Conservation (phyloP, 257 asterid species). For the Paraleonurus japonicus region DNA sequence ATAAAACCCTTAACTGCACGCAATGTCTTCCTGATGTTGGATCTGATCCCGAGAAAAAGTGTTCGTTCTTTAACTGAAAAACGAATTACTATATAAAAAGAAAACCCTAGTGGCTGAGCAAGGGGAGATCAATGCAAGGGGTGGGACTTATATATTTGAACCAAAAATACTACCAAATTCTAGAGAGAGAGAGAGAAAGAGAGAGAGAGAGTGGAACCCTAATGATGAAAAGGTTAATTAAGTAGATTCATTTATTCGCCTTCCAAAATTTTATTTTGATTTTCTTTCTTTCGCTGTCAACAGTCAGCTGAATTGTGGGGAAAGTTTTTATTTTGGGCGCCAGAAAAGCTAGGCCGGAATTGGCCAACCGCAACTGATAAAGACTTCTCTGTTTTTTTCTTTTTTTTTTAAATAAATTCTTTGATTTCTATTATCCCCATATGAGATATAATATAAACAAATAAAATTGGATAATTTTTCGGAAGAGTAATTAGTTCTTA, state of each 20-base stretch:
- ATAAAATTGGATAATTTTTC: no score
- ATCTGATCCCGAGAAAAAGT: slow-evolving; percentile 40
- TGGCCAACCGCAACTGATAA: slow-evolving; percentile 63
- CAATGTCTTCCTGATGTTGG: slow-evolving; percentile 35
- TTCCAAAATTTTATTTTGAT: slow-evolving; percentile 23
- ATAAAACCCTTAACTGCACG: slow-evolving; percentile 38
- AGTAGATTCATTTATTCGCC: no score
- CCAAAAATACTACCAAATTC: not conserved
- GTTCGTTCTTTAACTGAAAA: not conserved
- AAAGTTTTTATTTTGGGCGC: slow-evolving; percentile 48
- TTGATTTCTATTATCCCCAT: no score
- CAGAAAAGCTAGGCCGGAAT: slow-evolving; percentile 55
- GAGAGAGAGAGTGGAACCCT: slow-evolving; percentile 47
- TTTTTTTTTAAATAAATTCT: no score
- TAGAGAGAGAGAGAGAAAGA: slow-evolving; percentile 23
- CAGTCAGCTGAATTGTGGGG: slow-evolving; percentile 60
- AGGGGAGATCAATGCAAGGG: slow-evolving; percentile 36
- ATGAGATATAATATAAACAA: no score
- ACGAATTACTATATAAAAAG: not conserved
- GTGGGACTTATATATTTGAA: slow-evolving; percentile 32
- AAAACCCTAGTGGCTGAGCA: slow-evolving; percentile 34
- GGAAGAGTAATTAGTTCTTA: no score
- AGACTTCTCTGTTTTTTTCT: no score
- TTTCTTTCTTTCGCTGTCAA: slow-evolving; percentile 35
- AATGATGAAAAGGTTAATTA: slow-evolving; percentile 50